These are phyloP conservation scores for Alternaria angustiovoidea DNA, from an alignment of 2,329 filamentous ascomycete genomes.

Conservation along the genomic window DNA sequence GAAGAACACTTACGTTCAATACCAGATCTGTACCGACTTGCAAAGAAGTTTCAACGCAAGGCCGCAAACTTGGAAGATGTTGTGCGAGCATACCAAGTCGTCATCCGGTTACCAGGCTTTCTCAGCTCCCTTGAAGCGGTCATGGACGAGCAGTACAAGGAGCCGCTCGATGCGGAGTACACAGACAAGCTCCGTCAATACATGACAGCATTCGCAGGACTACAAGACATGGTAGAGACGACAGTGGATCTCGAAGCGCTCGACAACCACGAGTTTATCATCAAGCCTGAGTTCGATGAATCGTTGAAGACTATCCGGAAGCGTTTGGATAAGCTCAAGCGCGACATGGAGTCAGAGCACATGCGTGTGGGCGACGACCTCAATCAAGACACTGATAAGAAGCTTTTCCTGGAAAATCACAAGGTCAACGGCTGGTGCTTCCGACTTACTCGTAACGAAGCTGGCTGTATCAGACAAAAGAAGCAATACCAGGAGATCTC, in stretches of 20 bases:
- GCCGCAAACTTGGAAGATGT: slow-evolving; percentile 95
- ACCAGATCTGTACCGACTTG: slow-evolving; percentile 89
- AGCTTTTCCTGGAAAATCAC: slow-evolving; percentile 96
- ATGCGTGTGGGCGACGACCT: slow-evolving; percentile 79
- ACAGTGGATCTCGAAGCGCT: slow-evolving; percentile 95
- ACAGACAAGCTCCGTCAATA: slow-evolving; percentile 79
- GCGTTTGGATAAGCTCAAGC: slow-evolving; percentile 83
- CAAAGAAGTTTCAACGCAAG: slow-evolving; percentile 93
- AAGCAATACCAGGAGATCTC: slow-evolving; percentile 91
- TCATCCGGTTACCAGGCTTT: slow-evolving; percentile 90
- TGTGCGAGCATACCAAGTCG: slow-evolving; percentile 91
- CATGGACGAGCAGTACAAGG: slow-evolving; percentile 93
- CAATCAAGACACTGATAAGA: slow-evolving; percentile 94
- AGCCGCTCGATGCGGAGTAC: slow-evolving; percentile 85
- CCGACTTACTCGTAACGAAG: slow-evolving; percentile 88
- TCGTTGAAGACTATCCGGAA: slow-evolving; percentile 85
- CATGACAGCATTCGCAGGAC: slow-evolving; percentile 79
- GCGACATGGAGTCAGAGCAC: slow-evolving; percentile 86
- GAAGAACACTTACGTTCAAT: slow-evolving; percentile 94
- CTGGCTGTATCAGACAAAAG: slow-evolving; percentile 91
- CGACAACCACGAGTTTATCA: slow-evolving; percentile 97
- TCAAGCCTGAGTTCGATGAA: slow-evolving; percentile 98
- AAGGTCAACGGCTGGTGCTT: slow-evolving; percentile 97
- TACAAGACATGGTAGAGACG: slow-evolving; percentile 98
- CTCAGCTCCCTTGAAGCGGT: slow-evolving; percentile 88